These are phyloP conservation scores for Cardiospermum halicacabum DNA, from an alignment of 345 rosid genomes.

Conservation along the genomic window DNA sequence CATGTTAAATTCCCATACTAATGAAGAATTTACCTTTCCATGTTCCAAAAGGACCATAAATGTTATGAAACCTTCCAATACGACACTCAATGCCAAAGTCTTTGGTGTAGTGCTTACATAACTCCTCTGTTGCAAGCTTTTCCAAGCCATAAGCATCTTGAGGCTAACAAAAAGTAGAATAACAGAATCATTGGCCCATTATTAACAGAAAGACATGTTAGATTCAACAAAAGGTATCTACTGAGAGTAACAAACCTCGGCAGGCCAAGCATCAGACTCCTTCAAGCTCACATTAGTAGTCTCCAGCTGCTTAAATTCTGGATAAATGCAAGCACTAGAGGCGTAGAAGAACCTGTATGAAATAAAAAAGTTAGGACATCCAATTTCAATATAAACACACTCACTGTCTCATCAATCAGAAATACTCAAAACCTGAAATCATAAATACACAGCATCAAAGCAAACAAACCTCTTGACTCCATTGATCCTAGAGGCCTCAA, in stretches of 20 bases:
- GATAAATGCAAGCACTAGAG: constrained; percentile 96
- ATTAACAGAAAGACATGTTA: neutral
- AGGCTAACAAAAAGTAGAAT: constrained; percentile 69
- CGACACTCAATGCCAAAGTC: constrained; percentile 91
- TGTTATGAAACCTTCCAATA: constrained; percentile 89
- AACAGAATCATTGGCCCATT: neutral
- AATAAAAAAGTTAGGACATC: no score
- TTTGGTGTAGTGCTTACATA: constrained; percentile 95
- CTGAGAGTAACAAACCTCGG: constrained; percentile 55
- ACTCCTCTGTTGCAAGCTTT: constrained; percentile 92
- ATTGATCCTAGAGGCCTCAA: constrained; percentile 89
- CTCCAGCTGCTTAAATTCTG: constrained; percentile 95
- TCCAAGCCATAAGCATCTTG: constrained; percentile 99
- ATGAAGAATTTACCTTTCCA: constrained; percentile 66
- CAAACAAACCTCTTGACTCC: constrained; percentile 67
- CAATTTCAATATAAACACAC: no score
- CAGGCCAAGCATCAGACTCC: constrained; percentile 99
- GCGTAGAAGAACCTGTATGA: constrained; percentile 94
- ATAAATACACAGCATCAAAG: neutral
- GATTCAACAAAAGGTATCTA: neutral
- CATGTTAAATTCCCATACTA: no score
- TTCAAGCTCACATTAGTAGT: constrained; percentile 93
- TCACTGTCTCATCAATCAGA: no score
- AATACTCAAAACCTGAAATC: no score
- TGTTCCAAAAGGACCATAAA: constrained; percentile 95